Base-by-base conservation (phyloP, 2,329 filamentous ascomycete species). In the Graphilbum fragrans region DNA sequence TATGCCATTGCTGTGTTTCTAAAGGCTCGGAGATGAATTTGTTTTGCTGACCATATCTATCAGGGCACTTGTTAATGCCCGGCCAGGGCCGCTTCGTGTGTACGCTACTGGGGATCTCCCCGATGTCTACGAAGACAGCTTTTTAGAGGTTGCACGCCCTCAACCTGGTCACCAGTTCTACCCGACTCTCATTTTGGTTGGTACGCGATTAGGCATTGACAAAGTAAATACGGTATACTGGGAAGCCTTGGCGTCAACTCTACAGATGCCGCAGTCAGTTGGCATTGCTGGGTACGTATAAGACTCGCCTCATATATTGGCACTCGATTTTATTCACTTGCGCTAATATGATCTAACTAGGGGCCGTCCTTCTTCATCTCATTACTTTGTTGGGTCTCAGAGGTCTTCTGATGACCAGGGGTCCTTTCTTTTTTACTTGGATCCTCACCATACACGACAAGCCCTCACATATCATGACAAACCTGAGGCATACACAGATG, bases 161-260 rank as follows among this genome's bases (percentile, higher is more conserved):
- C 69, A 77, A 41, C 72, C 77, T 1, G 68, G 71, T 37, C 68
- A 72, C 37, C 58, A 56, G 0, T 94, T 95, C 52, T 73, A 80
- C 21, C 90, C 92, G 6, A 96, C 88, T 0, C 65, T 98, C 27
- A 82, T 98, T 41, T 70, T 98, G 8, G 78, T 98, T 10, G 86
- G 88, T 35, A 92, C 90, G 16, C 73, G 92, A 41, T 65, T 98
- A 20, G 92, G 92, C 7, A 92, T 96, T 50, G 90, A 96, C 50
- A 86, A 92, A 55, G 82, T 96, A 51, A 98, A 87, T 1, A 83
- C 85, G 1, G 86, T 93, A 3, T 98, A 98, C 54, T 93, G 90
- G 79, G 85, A 94, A 56, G 86, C 88, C n/a, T 69, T 98, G 27
- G 86, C 88, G 53, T 74, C 82, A 18, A 75, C 84, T 18, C 65